Evolutionary conservation across 192 early-diverging fungal species (phyloP).

Genomic region (Dissophora globulifera): DNA sequence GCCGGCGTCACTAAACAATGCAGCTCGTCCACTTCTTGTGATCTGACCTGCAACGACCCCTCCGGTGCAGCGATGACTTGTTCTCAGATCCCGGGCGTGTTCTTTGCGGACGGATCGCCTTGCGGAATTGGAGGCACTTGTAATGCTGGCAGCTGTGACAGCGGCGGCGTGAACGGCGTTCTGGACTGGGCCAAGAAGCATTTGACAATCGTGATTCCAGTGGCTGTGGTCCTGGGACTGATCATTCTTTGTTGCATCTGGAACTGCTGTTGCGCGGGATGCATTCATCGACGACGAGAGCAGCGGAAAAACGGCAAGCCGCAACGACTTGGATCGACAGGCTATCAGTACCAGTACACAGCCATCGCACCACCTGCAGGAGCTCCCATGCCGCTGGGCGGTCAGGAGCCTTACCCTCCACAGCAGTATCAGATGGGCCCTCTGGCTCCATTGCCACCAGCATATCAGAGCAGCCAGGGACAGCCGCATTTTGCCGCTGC

Average conservation of each 20-base stretch:
- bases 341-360: slow-evolving; percentile 22
- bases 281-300: slow-evolving; percentile 13
- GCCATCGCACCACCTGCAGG: slow-evolving; percentile 12
- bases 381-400: too few species aligned
- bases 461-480: slow-evolving; percentile 10
- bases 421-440: slow-evolving; percentile 38
- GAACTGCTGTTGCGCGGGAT: slow-evolving; percentile 48
- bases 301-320: slow-evolving; percentile 12
- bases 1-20: slow-evolving; percentile 67
- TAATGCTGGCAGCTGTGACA: slow-evolving; percentile 62
- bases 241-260: slow-evolving; percentile 53
- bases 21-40: slow-evolving; percentile 65
- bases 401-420: too few species aligned
- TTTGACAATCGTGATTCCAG: slow-evolving; percentile 57
- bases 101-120: slow-evolving; percentile 75
- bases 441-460: slow-evolving; percentile 17
- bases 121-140: slow-evolving; percentile 76
- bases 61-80: slow-evolving; percentile 25
- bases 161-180: slow-evolving; percentile 36
- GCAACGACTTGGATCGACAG: slow-evolving; percentile 9
- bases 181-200: slow-evolving; percentile 59
- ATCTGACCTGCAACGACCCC: slow-evolving; percentile 72
- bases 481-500: neutral
- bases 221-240: slow-evolving; percentile 49
- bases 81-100: slow-evolving; percentile 52